Base-by-base conservation (phyloP, 1,139 yeast species). In the Suhomyces wounanorum region DNA sequence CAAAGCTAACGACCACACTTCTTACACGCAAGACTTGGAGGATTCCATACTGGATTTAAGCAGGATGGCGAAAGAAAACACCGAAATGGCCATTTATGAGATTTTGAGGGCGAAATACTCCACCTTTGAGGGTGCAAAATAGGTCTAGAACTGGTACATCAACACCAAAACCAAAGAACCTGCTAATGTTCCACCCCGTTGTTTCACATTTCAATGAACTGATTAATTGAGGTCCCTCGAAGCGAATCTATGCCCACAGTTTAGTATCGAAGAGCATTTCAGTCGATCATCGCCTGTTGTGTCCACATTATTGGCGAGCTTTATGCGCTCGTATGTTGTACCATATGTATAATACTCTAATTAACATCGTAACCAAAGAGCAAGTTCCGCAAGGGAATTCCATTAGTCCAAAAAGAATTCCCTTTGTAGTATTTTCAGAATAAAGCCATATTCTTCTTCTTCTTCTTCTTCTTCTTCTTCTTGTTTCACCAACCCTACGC, bases 1-100 rank as follows among this genome's bases (percentile, higher is more conserved):
- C 13, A 36, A 30, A 51, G 31, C 60, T 54, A 39, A 36, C 8
- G 45, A 25, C 25, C 52, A 51, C 31, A 41, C 30, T 21, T 46
- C 58, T 3, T 56, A 59, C 43, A 62, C 65, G 25, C 53, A 61
- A 45, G 78, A 74, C 48, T 62, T 76, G 47, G 69, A 69, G 51
- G 55, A 59, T 13, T 75, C 73, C 38, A 51, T 76, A 31, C 57
- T 59, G 3, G 55, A 54, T 9, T 69, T 72, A 40, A 58, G 67
- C 31, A 57, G 60, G 25, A 56, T 59, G 48, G 79, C 78, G 9
- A 59, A 63, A 33, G 41, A 52, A 8, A 62, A 60, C 23, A 75
- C 77, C 1, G 67, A 68, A 25, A 54, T 55, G 38, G 75, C 69
- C 3, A 54, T 75, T 25, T 63, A 64, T 47, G 55, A 55, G 42